Base-by-base conservation (phyloP, 2,329 filamentous ascomycete species). In the Diaporthe longicolla region DNA sequence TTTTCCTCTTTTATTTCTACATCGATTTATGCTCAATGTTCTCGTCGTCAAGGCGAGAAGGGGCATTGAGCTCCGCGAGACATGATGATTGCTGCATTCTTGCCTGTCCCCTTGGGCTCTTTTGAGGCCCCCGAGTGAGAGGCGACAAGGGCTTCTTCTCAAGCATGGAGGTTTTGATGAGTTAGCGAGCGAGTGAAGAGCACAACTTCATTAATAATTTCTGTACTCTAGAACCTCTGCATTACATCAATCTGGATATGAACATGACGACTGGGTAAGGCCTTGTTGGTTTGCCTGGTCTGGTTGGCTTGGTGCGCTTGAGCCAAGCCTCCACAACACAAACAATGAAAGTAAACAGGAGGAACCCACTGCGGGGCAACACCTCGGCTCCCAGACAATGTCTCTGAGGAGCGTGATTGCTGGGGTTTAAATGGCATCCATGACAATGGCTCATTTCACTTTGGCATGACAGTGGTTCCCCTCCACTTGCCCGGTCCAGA, bases 261-360 rank as follows among this genome's bases (percentile, higher is more conserved):
- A 24, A 24, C 29, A 37, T 52, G 61, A 66, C n/a, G 17, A 32
- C 29, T 6, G 7, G 21, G 8, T 9, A 17, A 65, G n/a, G 50
- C 19, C 8, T 26, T 59, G 50, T 32, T 19, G 10, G 35, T 57
- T 48, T 2, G 45, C 37, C 55, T 55, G 13, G 43, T 26, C 55
- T 55, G 13, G 45, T 45, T 45, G 19, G 43, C 29, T 4, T 19
- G 45, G 29, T 66, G 45, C 21, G 57, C 43, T 40, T 21, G 24
- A 43, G 19, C 37, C 70, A 15, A n/a, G 58, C 63, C 54, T 68
- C 50, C 35, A 68, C 21, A 71, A 24, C 13, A 55, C 45, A 73
- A 73, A 73, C 72, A 72, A 9, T 66, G 70, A 24, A 59, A 63
- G 55, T 63, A 70, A 72, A 63, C 61, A 69, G 52, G 70, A 37